phyloP scores from a whole-genome alignment of 2,329 filamentous ascomycete species.

The Fusarium irregulare region DNA sequence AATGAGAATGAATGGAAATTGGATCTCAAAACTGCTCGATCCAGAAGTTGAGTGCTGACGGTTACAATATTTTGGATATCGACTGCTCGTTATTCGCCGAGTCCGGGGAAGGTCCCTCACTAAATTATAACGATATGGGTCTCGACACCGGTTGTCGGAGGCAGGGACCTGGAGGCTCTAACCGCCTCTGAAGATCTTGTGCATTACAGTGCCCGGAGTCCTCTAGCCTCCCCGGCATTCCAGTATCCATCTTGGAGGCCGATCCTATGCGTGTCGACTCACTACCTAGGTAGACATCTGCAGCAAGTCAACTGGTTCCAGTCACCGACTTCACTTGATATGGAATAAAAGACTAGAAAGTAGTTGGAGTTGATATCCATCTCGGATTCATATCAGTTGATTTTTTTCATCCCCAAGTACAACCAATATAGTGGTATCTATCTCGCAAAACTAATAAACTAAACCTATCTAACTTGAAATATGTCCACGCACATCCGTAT shows the following conservation, averaged over 20 bases:
- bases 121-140: slow-evolving; percentile 4
- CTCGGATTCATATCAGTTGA: slow-evolving; percentile 25
- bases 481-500: slow-evolving; percentile 18
- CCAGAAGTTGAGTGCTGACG: slow-evolving; percentile 27
- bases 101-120: slow-evolving; percentile 20
- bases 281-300: background rate
- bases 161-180: background rate
- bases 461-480: slow-evolving; percentile 41
- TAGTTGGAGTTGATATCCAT: background rate
- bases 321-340: background rate
- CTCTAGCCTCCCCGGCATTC: background rate
- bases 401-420: slow-evolving; percentile 30
- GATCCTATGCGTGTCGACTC: background rate
- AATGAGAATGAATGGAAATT: background rate
- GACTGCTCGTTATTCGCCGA: slow-evolving; percentile 29
- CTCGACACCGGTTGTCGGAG: slow-evolving; percentile 35
- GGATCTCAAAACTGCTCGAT: background rate
- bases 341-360: background rate
- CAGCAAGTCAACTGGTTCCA: background rate
- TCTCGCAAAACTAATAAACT: slow-evolving; percentile 43
- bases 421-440: slow-evolving; percentile 44
- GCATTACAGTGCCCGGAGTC: background rate
- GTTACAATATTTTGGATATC: slow-evolving; percentile 30
- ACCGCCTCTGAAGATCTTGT: background rate
- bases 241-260: background rate